Percentiles rank a stretch among this genome's conserved stretches.
Evolutionary conservation across 1,284 basidiomycete genomes (phyloP).

Genomic region (Phenoliferia sp.): DNA sequence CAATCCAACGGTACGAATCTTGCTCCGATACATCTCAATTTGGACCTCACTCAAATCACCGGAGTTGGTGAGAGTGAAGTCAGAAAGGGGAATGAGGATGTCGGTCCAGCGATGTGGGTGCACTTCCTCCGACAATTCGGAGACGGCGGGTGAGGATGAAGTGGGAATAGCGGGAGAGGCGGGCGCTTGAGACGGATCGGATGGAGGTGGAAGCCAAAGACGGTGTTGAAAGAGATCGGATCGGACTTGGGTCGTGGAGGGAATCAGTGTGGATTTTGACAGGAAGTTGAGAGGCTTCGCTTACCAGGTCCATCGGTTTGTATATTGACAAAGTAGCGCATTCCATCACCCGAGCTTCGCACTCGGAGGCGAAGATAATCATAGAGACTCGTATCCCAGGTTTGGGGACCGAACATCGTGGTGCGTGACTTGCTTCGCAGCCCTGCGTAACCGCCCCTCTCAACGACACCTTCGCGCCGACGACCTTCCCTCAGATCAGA

Average conservation of each 20-base stretch:
- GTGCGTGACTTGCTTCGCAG: conserved; percentile 67
- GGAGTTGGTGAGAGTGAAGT: conserved; percentile 76
- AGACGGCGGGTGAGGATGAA: conserved; percentile 63
- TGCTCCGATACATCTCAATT: conserved; percentile 68
- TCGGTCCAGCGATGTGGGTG: conserved; percentile 68
- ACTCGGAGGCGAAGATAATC: conserved; percentile 72
- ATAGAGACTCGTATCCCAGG: conserved; percentile 73
- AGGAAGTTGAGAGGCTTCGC: not conserved
- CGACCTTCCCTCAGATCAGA: conserved; percentile 59
- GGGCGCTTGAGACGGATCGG: too few relatives aligned
- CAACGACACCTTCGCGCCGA: conserved; percentile 46
- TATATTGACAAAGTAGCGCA: conserved; percentile 73
- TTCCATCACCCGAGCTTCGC: conserved; percentile 57
- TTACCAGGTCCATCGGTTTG: conserved; percentile 65
- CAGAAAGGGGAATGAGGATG: conserved; percentile 74
- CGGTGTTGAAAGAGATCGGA: conserved; percentile 86
- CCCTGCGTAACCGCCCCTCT: conserved; percentile 71
- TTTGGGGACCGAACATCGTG: conserved; percentile 72
- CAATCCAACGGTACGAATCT: conserved; percentile 73
- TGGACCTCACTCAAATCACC: conserved; percentile 63
- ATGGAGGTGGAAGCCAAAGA: conserved; percentile 55
- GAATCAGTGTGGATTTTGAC: not conserved
- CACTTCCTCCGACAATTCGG: not conserved
- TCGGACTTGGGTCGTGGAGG: conserved; percentile 44
- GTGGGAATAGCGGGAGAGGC: conserved; percentile 74